These are phyloP conservation scores for Lantana camara DNA, from an alignment of 257 asterid species.

Conservation along the genomic window DNA sequence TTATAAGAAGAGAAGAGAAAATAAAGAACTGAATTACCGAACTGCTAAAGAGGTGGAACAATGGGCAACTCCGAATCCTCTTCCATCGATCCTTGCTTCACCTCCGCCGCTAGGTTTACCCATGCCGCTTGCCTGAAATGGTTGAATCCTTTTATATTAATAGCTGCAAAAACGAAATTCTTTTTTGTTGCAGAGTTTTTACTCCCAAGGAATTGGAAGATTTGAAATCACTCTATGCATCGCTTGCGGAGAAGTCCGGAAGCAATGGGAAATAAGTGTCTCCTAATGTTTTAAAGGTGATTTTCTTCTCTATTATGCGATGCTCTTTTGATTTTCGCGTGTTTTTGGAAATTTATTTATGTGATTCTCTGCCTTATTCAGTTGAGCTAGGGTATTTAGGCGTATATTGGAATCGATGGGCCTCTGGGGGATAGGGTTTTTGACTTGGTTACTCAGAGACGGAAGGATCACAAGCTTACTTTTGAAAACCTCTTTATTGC, in stretches of 20 bases:
- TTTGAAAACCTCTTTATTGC: slow-evolving; percentile 88
- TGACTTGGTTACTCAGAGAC: slow-evolving; percentile 71
- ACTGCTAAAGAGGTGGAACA: no score
- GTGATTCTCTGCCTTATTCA: slow-evolving; percentile 2
- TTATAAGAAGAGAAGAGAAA: background rate
- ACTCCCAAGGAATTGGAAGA: slow-evolving; percentile 63
- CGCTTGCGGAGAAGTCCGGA: slow-evolving; percentile 73
- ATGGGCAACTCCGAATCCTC: slow-evolving; percentile 78
- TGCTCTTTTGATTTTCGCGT: background rate
- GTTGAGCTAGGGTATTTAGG: slow-evolving; percentile 42
- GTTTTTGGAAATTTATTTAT: no score
- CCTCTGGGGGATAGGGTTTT: slow-evolving; percentile 80
- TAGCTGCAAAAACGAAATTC: slow-evolving; percentile 3
- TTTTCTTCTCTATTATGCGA: background rate
- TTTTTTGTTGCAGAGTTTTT: slow-evolving; percentile 59
- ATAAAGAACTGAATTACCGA: slow-evolving; percentile 6
- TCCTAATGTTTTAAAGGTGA: slow-evolving; percentile 72
- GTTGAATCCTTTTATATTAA: background rate
- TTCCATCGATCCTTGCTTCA: slow-evolving; percentile 56
- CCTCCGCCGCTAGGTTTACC: no score
- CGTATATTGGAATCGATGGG: slow-evolving; percentile 70
- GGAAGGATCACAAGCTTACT: slow-evolving; percentile 72
- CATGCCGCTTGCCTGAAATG: slow-evolving; percentile 36
- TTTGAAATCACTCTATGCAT: slow-evolving; percentile 58
- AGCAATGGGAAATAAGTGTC: slow-evolving; percentile 53